Evolutionary conservation across 805 yeast genomes (phyloP), one percentile per base, ranked within the genome.

Genomic region (Kuraishia cidri): DNA sequence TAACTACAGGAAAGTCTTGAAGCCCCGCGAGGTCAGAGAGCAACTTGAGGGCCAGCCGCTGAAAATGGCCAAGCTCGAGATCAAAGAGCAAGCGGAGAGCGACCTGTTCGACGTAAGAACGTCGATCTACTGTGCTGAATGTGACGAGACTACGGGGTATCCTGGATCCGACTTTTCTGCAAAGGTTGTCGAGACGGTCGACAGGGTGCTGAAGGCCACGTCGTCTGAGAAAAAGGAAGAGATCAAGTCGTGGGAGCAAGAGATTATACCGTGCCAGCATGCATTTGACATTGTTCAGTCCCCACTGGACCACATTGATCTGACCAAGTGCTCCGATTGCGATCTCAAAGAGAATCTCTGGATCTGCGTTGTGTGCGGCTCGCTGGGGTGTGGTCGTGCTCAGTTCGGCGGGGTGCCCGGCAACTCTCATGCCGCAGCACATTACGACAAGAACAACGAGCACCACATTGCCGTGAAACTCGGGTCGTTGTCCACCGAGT

Each of bases 341-440:
- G 82, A 69, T 2, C 61, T 92, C 41, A 54, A 58, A 20, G 82
- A 79, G 42, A 92, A 92, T 50, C 57, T 92, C 30, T 92, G 99
- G 99, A 64, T 92, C 12, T 92, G 99, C 60, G 58, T 92, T 29
- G 71, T 72, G 31, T 92, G 98, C 66, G 98, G 98, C 2, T 60
- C 70, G n/a, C 46, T 87, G 8, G 96, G 96, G 4, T 92, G 99
- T 59, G 99, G 99, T 5, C 65, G 99, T 42, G 77, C 78, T 21
- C 98, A 92, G 55, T 85, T 83, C 49, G 98, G 97, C 23, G 90
- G 94, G 16, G 74, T 82, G 9, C 80, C 87, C n/a, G 99, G 99
- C 5, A 75, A 90, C 49, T 78, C 95, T 1, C 98, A 92, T 54
- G 97, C 95, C 0, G 59, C 90, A 37, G 51, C 56, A 0, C 99